phyloP scores from a whole-genome alignment of 305 asterid genomes.

The Solanum hybrid region DNA sequence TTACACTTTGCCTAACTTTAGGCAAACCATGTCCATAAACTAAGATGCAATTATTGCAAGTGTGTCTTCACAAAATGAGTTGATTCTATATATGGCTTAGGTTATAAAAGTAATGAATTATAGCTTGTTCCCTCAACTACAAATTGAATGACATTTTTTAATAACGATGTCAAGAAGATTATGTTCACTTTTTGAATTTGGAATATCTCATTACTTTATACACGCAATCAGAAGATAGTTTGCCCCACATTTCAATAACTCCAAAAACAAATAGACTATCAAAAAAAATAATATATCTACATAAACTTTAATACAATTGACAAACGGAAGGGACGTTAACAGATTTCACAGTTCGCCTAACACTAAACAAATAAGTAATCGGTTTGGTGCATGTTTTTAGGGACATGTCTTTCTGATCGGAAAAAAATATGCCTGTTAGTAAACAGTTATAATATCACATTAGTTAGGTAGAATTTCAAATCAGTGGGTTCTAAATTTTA shows the following conservation, averaged over 20 bases:
- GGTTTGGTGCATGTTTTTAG: background rate
- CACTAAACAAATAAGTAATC: background rate
- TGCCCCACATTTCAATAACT: background rate
- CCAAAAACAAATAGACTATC: background rate
- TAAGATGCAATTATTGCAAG: background rate
- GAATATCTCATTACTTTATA: background rate
- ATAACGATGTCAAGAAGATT: background rate
- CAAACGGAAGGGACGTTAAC: background rate
- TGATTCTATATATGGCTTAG: too few relatives aligned
- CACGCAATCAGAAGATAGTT: background rate
- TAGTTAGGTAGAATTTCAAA: too few relatives aligned
- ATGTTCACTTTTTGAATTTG: background rate
- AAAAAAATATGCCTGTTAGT: background rate
- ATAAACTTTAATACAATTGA: background rate
- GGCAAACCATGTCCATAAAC: background rate
- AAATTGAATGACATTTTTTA: background rate
- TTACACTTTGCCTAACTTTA: background rate
- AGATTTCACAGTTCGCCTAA: background rate
- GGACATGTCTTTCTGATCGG: background rate
- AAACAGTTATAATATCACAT: too few relatives aligned
- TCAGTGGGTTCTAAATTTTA: too few relatives aligned
- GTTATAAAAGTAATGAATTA: too few relatives aligned
- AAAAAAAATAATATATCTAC: too few relatives aligned
- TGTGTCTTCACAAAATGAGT: background rate
- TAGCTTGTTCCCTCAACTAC: background rate